Conservation (phyloP, 805 yeast genomes). For the Tetrapisispora arboricola region DNA sequence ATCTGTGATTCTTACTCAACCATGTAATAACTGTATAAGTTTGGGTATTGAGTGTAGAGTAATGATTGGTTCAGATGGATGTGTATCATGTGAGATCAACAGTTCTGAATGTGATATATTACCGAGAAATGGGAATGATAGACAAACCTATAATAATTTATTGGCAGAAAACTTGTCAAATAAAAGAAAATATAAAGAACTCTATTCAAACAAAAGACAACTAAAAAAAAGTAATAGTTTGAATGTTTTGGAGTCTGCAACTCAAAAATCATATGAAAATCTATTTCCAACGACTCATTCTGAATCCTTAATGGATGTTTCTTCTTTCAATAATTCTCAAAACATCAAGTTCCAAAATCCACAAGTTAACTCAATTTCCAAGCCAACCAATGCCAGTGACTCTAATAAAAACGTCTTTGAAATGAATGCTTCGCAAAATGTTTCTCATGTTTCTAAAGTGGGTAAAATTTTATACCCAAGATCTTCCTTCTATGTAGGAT, state of each 20-base stretch:
- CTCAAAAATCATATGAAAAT: not conserved
- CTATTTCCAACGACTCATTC: not conserved
- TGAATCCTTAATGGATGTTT: not conserved
- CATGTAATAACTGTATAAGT: slow-evolving; percentile 80
- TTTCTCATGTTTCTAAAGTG: not conserved
- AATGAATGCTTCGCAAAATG: not conserved
- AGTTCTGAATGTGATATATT: slow-evolving; percentile 61
- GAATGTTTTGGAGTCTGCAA: not conserved
- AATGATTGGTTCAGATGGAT: slow-evolving; percentile 49
- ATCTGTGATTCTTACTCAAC: slow-evolving; percentile 23
- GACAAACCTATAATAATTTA: not conserved
- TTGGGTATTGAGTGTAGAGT: slow-evolving; percentile 72
- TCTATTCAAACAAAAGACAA: not conserved
- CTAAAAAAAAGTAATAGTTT: not conserved
- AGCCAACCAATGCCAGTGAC: not conserved
- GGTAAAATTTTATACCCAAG: slow-evolving; percentile 65
- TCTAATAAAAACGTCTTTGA: not conserved
- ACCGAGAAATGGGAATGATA: slow-evolving; percentile 26
- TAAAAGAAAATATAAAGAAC: not conserved
- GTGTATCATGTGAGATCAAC: slow-evolving; percentile 69
- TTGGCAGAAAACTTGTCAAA: not conserved
- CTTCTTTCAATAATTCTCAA: not conserved
- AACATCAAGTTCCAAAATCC: not conserved
- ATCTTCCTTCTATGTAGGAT: slow-evolving; percentile 80
- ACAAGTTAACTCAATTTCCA: not conserved